Evolutionary conservation across 1,284 basidiomycete species (phyloP), one percentile per base, ranked within the genome.

Genomic region (Tilletia indica): DNA sequence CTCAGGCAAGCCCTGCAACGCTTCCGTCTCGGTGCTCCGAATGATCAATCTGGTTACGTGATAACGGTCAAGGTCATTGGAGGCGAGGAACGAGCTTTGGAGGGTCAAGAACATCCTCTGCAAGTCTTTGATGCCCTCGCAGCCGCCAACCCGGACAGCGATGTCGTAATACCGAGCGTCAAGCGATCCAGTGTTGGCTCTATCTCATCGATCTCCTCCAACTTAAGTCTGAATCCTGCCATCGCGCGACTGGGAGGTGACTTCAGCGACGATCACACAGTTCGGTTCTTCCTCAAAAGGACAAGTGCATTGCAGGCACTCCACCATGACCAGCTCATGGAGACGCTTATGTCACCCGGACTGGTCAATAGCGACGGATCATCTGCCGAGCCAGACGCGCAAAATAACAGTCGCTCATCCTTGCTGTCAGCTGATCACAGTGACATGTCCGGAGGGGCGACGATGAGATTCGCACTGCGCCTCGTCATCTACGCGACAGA

Each of bases 211-310:
- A 88, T 99, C 38, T 88, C 91, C 48, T 95, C 93, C 80, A 95
- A 96, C 79, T 87, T 98, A 38, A 93, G 91, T 8, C 90, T 92
- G 87, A 92, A 97, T 81, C 94, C 95, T 11, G 94, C 95, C 19
- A 98, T 97, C 85, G 91, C 90, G 78, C 92, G 93, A 78, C 86
- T 97, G 47, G 90, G 92, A 45, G 96, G 94, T 78, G 96, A 98
- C 84, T 99, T 95, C 83, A 93, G 92, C 69, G 96, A 99, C 76
- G 95, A 98, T 82, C 94, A 93, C 11, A 91, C 91, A 0, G 95
- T 98, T 85, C 98, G 97, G 85, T 93, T 98, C 84, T 98, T 96
- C 85, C 85, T 99, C 76, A 93, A 96, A 81, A 72, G 77, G 42
- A 76, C 21, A 74, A 76, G 6, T 73, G 72, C 61, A 36, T 73